Base-by-base conservation (phyloP, 805 yeast genomes). In the Hanseniaspora thailandica region DNA sequence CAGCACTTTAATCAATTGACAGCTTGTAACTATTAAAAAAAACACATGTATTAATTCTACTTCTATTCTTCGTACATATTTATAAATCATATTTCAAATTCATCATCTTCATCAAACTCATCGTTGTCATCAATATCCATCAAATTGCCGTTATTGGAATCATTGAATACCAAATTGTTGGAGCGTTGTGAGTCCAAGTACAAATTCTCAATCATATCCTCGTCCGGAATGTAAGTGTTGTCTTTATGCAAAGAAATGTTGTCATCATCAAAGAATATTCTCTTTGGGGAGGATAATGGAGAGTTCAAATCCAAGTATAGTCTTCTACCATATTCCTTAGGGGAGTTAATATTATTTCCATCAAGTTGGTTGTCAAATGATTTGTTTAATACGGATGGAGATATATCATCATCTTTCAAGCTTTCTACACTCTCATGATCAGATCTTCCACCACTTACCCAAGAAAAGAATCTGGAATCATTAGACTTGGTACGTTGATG, bases 271-370 rank as follows among this genome's bases (percentile, higher is more conserved):
- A n/a, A 13, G 12, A 26, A 34, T 3, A 49, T 40, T 13, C 25
- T 40, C 19, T 49, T 59, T 13, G 70, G 70, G 4, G 69, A 66
- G 13, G 62, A 61, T 33, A 63, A 56, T 12, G 69, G 69, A 0
- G 70, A 66, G 1, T 69, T 69, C 26, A 67, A 54, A 22, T 63
- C 62, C n/a, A 67, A 58, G 47, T 67, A 67, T 25, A 67, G 60
- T 52, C 63, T 62, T 38, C 61, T 59, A 4, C 70, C 70, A 4
- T 63, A 44, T 17, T 47, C 48, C 39, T 20, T 49, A 4, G 53
- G 46, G 8, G 53, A 49, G 28, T 49, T 44, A 9, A 35, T 20
- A 23, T 30, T 31, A 3, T 5, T 12, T 26, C 17, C 45, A 19
- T 49, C 44, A 10, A 31, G 9, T 3, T 31, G 45, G 25, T 60